Base-by-base conservation (phyloP, 2,329 filamentous ascomycete species). In the Xylaria sp. region DNA sequence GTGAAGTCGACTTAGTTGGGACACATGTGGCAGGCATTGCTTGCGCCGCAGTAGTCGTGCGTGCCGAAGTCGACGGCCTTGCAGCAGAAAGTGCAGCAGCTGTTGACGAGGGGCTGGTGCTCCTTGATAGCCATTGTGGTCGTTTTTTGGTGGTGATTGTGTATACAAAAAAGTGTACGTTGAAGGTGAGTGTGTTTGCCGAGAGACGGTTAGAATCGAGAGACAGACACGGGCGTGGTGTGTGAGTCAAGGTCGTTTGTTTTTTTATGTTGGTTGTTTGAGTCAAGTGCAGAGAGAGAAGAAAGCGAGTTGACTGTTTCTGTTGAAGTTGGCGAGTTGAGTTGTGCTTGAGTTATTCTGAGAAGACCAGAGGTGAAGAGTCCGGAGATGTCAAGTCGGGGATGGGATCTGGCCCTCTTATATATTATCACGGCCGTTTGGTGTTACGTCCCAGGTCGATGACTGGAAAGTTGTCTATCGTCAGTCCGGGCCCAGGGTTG, bases 11-110 rank as follows among this genome's bases (percentile, higher is more conserved):
- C 58, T 72, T 72, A 75, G 61, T 75, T 71, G 57, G 73, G 72
- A 71, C 76, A 79, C 56, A 70, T 71, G 52, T 77, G 76, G 68
- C 79, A 81, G 67, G 77, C 70, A 56, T 71, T 58, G 52, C 70
- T 70, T 63, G 68, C 69, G 57, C 70, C 75, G 70, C 79, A 82
- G 67, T 76, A 78, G 65, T 82, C 79, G 67, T 82, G 79, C 52
- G 77, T 76, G 62, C 79, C 79, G 58, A 77, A 78, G 67, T 81
- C 78, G 57, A 76, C 74, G 39, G 76, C 76, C 66, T 77, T 79
- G 74, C 79, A 82, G 72, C 79, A 82, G 65, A 76, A 79, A 30
- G 75, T 75, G 74, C 79, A 82, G 77, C 79, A 82, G 65, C 75
- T 68, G 72, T 78, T 75, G 72, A 80, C 76, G 59, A 79, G 77